phyloP scores from a whole-genome alignment of 192 early-diverging fungal genomes.

The Fimicolochytrium jonesii region DNA sequence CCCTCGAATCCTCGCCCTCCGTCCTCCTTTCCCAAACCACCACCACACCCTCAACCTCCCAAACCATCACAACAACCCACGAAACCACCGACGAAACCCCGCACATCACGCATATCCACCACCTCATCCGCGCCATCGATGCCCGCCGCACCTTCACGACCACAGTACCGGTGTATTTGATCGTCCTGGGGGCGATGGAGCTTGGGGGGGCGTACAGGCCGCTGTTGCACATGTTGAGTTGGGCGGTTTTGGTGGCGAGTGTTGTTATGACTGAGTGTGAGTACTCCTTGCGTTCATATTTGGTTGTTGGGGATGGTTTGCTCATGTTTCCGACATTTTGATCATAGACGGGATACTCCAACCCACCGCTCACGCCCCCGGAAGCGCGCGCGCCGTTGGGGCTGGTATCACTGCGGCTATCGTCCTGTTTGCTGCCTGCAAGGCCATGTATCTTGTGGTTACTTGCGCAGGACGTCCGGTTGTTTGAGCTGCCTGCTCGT shows the following conservation, averaged over 20 bases:
- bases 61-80: constrained; percentile 18
- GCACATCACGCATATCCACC: not conserved
- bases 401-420: too few relatives aligned
- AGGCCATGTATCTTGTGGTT: too few relatives aligned
- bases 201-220: constrained; percentile 27
- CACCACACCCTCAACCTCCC: not conserved
- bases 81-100: constrained; percentile 13
- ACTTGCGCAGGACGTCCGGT: too few relatives aligned
- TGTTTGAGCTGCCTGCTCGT: too few relatives aligned
- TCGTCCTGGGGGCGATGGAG: constrained; percentile 30
- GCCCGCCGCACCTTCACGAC: constrained; percentile 22
- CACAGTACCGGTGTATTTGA: constrained; percentile 23
- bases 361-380: too few relatives aligned
- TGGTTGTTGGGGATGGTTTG: too few relatives aligned
- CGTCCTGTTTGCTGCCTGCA: too few relatives aligned
- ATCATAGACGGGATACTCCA: too few relatives aligned
- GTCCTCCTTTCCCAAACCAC: constrained; percentile 29
- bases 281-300: too few relatives aligned
- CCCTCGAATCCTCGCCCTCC: constrained; percentile 17
- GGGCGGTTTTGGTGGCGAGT: constrained; percentile 24
- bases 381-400: too few relatives aligned
- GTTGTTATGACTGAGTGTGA: constrained; percentile 24
- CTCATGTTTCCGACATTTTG: too few relatives aligned
- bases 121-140: constrained; percentile 22
- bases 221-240: constrained; percentile 29